These are phyloP conservation scores for Penicillium rolfsii DNA, from an alignment of 2,329 filamentous ascomycete genomes.

Conservation along the genomic window DNA sequence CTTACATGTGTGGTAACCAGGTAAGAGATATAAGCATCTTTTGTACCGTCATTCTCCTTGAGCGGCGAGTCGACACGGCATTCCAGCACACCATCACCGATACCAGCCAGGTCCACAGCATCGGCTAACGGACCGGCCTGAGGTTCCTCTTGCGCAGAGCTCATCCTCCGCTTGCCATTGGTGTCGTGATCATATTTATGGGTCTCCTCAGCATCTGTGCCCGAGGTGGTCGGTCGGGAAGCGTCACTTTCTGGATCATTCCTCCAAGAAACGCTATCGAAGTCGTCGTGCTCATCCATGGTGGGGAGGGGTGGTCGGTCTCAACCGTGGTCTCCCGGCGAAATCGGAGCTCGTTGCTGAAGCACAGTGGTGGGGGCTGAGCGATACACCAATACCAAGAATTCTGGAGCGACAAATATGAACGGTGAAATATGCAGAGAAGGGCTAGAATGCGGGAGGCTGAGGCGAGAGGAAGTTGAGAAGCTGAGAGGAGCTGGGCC, in stretches of 20 bases:
- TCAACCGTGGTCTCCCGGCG: constrained; percentile 23
- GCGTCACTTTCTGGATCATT: constrained; percentile 59
- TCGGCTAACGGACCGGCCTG: constrained; percentile 57
- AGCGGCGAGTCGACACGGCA: constrained; percentile 81
- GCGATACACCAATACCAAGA: neutral
- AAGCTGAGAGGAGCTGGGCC: constrained; percentile 9
- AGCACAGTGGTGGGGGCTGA: constrained; percentile 18
- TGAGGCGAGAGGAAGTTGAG: constrained; percentile 24
- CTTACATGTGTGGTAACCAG: constrained; percentile 84
- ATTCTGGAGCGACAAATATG: constrained; percentile 1
- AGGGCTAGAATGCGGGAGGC: constrained; percentile 13
- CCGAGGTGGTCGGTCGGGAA: constrained; percentile 46
- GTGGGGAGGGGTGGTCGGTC: constrained; percentile 26
- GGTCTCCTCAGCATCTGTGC: constrained; percentile 46
- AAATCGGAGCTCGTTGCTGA: constrained; percentile 12
- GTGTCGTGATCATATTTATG: constrained; percentile 42
- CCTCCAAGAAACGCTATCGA: constrained; percentile 80
- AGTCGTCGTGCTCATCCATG: constrained; percentile 66
- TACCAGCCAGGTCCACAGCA: constrained; percentile 64
- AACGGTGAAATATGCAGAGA: neutral
- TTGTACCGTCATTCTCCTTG: constrained; percentile 95
- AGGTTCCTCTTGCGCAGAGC: constrained; percentile 49
- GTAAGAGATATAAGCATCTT: constrained; percentile 96
- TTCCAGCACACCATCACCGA: constrained; percentile 74
- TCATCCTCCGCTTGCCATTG: constrained; percentile 55